A percentile compares a stretch with the other conserved stretches of the same genome.
These are phyloP conservation scores for Paxillus ammoniavirescens DNA, from an alignment of 768 basidiomycete species.

Conservation along the genomic window DNA sequence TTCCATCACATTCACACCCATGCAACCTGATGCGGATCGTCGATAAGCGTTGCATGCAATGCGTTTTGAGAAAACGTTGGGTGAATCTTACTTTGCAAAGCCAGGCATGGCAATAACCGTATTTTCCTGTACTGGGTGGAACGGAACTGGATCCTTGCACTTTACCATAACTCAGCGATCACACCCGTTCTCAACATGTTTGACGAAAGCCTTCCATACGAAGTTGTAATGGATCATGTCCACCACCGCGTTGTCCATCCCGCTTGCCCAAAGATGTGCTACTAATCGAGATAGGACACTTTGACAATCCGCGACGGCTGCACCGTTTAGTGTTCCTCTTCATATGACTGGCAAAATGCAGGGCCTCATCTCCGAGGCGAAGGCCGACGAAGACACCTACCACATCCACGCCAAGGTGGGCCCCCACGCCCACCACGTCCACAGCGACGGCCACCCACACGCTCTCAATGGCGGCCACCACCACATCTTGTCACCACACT, in stretches of 20 bases:
- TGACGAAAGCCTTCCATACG: conserved; percentile 17
- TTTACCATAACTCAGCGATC: neutral
- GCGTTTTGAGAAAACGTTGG: neutral
- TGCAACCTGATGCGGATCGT: too few species aligned
- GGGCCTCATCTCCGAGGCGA: conserved; percentile 14
- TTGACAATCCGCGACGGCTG: neutral
- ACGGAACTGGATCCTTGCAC: neutral
- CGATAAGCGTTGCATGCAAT: neutral
- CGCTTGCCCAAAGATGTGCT: neutral
- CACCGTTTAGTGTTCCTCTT: conserved; percentile 10
- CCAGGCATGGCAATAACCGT: neutral
- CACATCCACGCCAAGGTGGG: neutral
- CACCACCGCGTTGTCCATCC: conserved; percentile 1
- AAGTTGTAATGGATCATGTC: neutral
- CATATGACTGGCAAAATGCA: conserved; percentile 3
- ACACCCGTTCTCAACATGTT: neutral
- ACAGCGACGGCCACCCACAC: too few species aligned
- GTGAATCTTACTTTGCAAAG: neutral
- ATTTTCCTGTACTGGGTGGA: neutral
- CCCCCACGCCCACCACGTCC: neutral
- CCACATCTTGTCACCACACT: too few species aligned
- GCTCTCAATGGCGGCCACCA: too few species aligned
- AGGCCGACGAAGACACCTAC: neutral
- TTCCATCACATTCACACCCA: too few species aligned
- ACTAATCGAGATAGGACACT: neutral